Conservation (phyloP, 2,329 filamentous ascomycete species). For the Exutisphaerella laricina region DNA sequence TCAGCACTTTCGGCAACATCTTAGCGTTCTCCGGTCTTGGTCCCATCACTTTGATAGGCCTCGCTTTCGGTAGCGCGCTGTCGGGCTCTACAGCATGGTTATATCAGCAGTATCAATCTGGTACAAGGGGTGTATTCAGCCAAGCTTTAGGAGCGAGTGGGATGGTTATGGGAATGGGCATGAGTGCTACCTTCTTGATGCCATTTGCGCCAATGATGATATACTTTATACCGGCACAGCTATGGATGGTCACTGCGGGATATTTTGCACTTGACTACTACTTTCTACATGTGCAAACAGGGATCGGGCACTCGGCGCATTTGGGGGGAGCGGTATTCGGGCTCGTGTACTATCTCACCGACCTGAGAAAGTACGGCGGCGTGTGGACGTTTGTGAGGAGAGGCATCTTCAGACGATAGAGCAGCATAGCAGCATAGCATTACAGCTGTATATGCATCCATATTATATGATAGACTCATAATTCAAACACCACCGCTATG, state of each 20-base stretch:
- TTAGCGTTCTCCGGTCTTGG: slow-evolving; percentile 33
- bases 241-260: slow-evolving; percentile 34
- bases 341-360: slow-evolving; percentile 26
- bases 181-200: slow-evolving; percentile 37
- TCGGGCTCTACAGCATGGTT: slow-evolving; percentile 24
- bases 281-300: slow-evolving; percentile 29
- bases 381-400: slow-evolving; percentile 10
- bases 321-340: slow-evolving; percentile 42
- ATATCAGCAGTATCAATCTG: slow-evolving; percentile 9
- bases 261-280: slow-evolving; percentile 39
- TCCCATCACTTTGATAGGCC: slow-evolving; percentile 18
- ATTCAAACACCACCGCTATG: slow-evolving; percentile 1
- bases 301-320: slow-evolving; percentile 41
- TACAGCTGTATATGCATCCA: not conserved
- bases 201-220: slow-evolving; percentile 35
- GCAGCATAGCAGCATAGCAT: not conserved
- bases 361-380: slow-evolving; percentile 25
- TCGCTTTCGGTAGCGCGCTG: slow-evolving; percentile 26
- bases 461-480: not conserved
- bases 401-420: not conserved
- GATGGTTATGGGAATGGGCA: slow-evolving; percentile 34
- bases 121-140: too few relatives aligned
- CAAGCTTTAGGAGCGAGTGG: slow-evolving; percentile 44
- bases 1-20: slow-evolving; percentile 35
- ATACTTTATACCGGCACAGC: slow-evolving; percentile 36